A percentile compares a stretch with the other conserved stretches of the same genome.
Conservation (phyloP, 768 basidiomycete genomes). For the Peribolospora kevripleyi region DNA sequence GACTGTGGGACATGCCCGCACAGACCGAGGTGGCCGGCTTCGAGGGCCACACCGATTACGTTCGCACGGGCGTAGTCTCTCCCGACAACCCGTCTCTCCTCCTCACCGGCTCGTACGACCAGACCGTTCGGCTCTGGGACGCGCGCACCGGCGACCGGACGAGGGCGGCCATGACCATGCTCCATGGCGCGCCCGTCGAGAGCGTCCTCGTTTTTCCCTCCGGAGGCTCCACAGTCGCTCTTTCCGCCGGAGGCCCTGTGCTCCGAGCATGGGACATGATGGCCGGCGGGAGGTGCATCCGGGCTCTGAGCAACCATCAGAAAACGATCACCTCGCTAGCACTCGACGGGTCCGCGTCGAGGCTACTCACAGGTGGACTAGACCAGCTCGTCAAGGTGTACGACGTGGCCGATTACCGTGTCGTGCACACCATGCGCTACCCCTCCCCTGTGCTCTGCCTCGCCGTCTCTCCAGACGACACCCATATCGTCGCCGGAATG, state of each 20-base stretch:
- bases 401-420: slow-evolving; percentile 71
- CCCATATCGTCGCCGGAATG: slow-evolving; percentile 91
- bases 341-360: slow-evolving; percentile 42
- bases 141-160: slow-evolving; percentile 27
- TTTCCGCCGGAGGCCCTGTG: slow-evolving; percentile 78
- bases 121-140: slow-evolving; percentile 70
- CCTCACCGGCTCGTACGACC: slow-evolving; percentile 85
- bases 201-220: slow-evolving; percentile 79
- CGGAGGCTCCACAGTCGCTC: slow-evolving; percentile 40
- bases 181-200: slow-evolving; percentile 46
- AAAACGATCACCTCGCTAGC: slow-evolving; percentile 75
- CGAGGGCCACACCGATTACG: slow-evolving; percentile 73
- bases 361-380: slow-evolving; percentile 67
- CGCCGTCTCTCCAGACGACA: slow-evolving; percentile 84
- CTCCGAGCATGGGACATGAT: slow-evolving; percentile 86
- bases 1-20: slow-evolving; percentile 58
- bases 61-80: slow-evolving; percentile 73
- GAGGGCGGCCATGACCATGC: slow-evolving; percentile 12
- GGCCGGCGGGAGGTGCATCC: slow-evolving; percentile 57
- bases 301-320: slow-evolving; percentile 89
- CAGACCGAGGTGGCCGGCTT: slow-evolving; percentile 73
- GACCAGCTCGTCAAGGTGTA: slow-evolving; percentile 99
- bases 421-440: slow-evolving; percentile 96
- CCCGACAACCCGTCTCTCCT: slow-evolving; percentile 57
- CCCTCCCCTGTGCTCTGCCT: slow-evolving; percentile 74